Evolutionary conservation across 2,329 filamentous ascomycete genomes (phyloP).

Genomic region (Calonectria honghensis): DNA sequence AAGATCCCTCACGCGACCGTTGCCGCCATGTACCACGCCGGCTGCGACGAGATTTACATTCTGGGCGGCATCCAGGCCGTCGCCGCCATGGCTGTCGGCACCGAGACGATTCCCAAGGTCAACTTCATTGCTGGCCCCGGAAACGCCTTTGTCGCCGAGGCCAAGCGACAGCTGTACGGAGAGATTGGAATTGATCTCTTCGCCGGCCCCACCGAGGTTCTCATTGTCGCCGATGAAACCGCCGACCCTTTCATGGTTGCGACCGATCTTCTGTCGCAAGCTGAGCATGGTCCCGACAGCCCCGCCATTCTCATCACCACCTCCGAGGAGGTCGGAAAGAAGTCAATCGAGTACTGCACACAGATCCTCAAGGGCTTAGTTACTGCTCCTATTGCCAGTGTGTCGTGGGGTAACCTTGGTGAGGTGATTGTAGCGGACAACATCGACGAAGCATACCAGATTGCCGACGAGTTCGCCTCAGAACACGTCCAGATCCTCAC

Average conservation of each 20-base stretch:
- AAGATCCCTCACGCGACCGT: slow-evolving; percentile 43
- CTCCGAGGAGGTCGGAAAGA: slow-evolving; percentile 30
- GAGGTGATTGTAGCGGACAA: slow-evolving; percentile 38
- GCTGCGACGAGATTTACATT: slow-evolving; percentile 41
- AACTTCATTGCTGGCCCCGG: slow-evolving; percentile 45
- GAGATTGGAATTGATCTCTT: slow-evolving; percentile 43
- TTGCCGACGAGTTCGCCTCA: slow-evolving; percentile 41
- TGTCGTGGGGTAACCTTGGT: slow-evolving; percentile 39
- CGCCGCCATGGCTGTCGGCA: slow-evolving; percentile 44
- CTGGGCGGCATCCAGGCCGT: slow-evolving; percentile 42
- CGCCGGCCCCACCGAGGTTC: slow-evolving; percentile 39
- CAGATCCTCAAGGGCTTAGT: slow-evolving; percentile 36
- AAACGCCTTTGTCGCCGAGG: slow-evolving; percentile 45
- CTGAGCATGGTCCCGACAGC: slow-evolving; percentile 31
- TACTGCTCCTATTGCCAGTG: slow-evolving; percentile 33
- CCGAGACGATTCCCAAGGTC: slow-evolving; percentile 42
- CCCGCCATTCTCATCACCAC: slow-evolving; percentile 36
- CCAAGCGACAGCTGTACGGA: slow-evolving; percentile 43
- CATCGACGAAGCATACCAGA: slow-evolving; percentile 38
- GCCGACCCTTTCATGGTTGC: slow-evolving; percentile 40
- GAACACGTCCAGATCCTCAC: slow-evolving; percentile 44
- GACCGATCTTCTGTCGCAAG: slow-evolving; percentile 34
- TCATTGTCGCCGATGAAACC: slow-evolving; percentile 41
- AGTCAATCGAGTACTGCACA: slow-evolving; percentile 33
- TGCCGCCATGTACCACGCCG: slow-evolving; percentile 40